Evolutionary conservation across 768 basidiomycete genomes (phyloP).

Genomic region (Crepidotus variabilis): DNA sequence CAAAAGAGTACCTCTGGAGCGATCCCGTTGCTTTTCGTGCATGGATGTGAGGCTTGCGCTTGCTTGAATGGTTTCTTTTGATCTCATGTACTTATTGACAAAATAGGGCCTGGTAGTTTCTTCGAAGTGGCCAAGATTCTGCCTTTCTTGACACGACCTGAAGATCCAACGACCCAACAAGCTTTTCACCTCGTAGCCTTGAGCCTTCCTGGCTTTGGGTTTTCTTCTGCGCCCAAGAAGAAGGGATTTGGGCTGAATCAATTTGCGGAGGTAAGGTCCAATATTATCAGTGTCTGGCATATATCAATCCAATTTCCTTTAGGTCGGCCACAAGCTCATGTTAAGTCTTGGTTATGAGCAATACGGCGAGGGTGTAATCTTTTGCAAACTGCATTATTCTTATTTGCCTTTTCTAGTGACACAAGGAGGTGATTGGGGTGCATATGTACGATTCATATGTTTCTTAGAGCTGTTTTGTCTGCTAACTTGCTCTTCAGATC

Average conservation of each 20-base stretch:
- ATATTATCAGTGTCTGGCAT: not conserved
- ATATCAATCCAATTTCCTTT: not conserved
- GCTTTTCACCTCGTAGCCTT: slow-evolving; percentile 61
- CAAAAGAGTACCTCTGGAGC: slow-evolving; percentile 42
- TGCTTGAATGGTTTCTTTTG: not conserved
- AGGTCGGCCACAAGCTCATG: slow-evolving; percentile 49
- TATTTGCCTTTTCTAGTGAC: slow-evolving; percentile 20
- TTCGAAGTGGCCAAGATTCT: slow-evolving; percentile 55
- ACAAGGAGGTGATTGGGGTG: slow-evolving; percentile 25
- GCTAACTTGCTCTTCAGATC: slow-evolving; percentile 5
- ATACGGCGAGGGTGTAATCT: slow-evolving; percentile 33
- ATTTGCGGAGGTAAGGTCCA: slow-evolving; percentile 43
- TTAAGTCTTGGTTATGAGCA: slow-evolving; percentile 41
- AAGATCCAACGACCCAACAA: slow-evolving; percentile 31
- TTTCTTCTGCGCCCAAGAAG: slow-evolving; percentile 53
- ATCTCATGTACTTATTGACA: too few relatives aligned
- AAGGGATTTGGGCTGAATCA: slow-evolving; percentile 45
- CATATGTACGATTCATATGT: not conserved
- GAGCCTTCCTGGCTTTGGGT: slow-evolving; percentile 59
- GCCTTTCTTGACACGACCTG: slow-evolving; percentile 40
- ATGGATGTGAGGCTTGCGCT: slow-evolving; percentile 38
- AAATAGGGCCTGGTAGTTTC: slow-evolving; percentile 50
- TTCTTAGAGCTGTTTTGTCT: not conserved
- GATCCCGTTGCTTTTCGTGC: slow-evolving; percentile 57
- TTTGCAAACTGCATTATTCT: not conserved